phyloP scores from a whole-genome alignment of 2,329 filamentous ascomycete species.

The Sclerotinia borealis region DNA sequence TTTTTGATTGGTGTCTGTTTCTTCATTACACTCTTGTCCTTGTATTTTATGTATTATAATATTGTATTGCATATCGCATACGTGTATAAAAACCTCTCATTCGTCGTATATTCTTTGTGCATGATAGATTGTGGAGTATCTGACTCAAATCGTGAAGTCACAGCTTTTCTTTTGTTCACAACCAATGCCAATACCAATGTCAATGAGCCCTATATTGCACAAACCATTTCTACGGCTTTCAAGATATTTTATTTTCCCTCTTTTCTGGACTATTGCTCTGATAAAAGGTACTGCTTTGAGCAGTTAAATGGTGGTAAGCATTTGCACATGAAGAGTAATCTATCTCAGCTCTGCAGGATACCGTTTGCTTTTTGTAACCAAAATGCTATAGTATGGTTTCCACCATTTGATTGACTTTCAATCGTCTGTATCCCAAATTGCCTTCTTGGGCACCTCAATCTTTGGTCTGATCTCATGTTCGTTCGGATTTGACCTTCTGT shows the following conservation, averaged over 20 bases:
- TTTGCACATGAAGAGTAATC: background rate
- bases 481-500: background rate
- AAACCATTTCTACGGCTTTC: background rate
- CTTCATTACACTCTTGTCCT: background rate
- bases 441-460: background rate
- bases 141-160: background rate
- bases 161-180: background rate
- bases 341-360: background rate
- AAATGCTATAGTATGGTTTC: background rate
- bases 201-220: background rate
- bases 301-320: background rate
- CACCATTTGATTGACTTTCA: background rate
- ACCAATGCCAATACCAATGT: too few species aligned
- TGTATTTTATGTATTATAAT: background rate
- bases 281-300: background rate
- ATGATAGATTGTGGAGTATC: background rate
- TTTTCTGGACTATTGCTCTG: background rate
- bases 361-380: background rate
- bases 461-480: background rate
- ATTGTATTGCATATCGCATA: too few species aligned
- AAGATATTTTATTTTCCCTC: background rate
- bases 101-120: too few species aligned
- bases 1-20: background rate
- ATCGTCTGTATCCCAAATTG: too few species aligned
- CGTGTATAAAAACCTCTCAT: too few species aligned